These are phyloP conservation scores for Aplosporella prunicola DNA, from an alignment of 2,329 filamentous ascomycete genomes.

Conservation along the genomic window DNA sequence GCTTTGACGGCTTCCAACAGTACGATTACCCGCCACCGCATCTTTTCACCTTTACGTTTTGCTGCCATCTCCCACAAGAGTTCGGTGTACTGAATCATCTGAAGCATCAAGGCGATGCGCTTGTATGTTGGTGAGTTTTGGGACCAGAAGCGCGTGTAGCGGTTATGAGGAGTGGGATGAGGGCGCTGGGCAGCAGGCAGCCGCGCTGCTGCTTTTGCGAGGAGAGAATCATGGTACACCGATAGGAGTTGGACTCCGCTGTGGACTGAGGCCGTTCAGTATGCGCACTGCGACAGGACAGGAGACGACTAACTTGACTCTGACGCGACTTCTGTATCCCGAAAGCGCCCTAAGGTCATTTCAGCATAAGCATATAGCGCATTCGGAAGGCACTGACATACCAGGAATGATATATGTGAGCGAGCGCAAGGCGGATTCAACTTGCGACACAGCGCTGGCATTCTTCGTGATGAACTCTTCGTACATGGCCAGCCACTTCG, in stretches of 20 bases:
- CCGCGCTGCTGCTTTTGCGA: slow-evolving; percentile 54
- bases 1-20: slow-evolving; percentile 81
- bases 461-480: slow-evolving; percentile 92
- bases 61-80: slow-evolving; percentile 96
- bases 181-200: slow-evolving; percentile 45
- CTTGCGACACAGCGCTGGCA: slow-evolving; percentile 83
- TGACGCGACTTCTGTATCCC: slow-evolving; percentile 89
- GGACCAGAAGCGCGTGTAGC: slow-evolving; percentile 57
- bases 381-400: slow-evolving; percentile 28
- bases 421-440: slow-evolving; percentile 85
- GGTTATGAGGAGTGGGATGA: slow-evolving; percentile 47
- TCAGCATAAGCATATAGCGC: slow-evolving; percentile 1
- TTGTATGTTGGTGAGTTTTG: slow-evolving; percentile 61
- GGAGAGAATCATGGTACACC: slow-evolving; percentile 83
- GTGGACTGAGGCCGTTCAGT: slow-evolving; percentile 48
- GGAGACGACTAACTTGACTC: slow-evolving; percentile 55
- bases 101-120: slow-evolving; percentile 69
- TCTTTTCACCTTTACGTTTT: slow-evolving; percentile 70
- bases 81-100: slow-evolving; percentile 91
- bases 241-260: slow-evolving; percentile 83
- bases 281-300: slow-evolving; percentile 4
- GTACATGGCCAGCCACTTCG: slow-evolving; percentile 62
- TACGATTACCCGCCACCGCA: slow-evolving; percentile 80
- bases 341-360: slow-evolving; percentile 57
- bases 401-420: slow-evolving; percentile 94